Conservation (phyloP, 2,329 filamentous ascomycete species). For the Chaetomium globosum region DNA sequence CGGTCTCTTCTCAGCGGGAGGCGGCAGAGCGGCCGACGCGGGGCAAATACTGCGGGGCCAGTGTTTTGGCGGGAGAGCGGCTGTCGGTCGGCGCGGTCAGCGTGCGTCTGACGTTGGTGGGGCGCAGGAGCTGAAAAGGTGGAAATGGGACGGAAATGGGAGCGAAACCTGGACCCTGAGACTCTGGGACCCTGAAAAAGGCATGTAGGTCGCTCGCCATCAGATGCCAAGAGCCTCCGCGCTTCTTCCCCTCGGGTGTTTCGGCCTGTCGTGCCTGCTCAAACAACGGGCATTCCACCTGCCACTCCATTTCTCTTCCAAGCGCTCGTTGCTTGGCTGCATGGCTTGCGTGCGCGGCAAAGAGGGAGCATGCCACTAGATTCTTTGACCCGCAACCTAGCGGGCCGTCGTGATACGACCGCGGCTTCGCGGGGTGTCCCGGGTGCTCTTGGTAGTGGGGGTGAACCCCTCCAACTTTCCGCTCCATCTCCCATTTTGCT, state of each 20-base stretch:
- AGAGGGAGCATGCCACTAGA: background rate
- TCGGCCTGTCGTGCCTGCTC: background rate
- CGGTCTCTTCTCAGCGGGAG: background rate
- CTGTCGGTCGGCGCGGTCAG: background rate
- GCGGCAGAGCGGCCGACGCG: background rate
- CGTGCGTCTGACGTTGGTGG: conserved; percentile 8
- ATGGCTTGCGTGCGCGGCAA: conserved; percentile 7
- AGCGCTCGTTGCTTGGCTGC: conserved; percentile 4
- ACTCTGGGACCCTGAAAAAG: background rate
- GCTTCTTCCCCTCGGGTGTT: background rate
- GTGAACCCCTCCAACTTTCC: background rate
- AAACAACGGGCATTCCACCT: background rate
- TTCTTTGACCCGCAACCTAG: conserved; percentile 8
- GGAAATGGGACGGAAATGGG: conserved; percentile 8
- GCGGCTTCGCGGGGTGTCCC: background rate
- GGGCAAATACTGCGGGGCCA: background rate
- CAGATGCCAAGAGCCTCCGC: background rate
- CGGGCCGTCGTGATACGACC: conserved; percentile 2
- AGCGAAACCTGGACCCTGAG: background rate
- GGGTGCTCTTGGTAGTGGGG: conserved; percentile 1
- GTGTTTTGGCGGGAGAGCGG: background rate
- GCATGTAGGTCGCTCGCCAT: background rate
- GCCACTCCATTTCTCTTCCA: background rate
- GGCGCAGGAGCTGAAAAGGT: conserved; percentile 8
- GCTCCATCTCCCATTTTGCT: background rate